Evolutionary conservation across 768 basidiomycete species (phyloP).

Genomic region (Amanita pseudoporphyria): DNA sequence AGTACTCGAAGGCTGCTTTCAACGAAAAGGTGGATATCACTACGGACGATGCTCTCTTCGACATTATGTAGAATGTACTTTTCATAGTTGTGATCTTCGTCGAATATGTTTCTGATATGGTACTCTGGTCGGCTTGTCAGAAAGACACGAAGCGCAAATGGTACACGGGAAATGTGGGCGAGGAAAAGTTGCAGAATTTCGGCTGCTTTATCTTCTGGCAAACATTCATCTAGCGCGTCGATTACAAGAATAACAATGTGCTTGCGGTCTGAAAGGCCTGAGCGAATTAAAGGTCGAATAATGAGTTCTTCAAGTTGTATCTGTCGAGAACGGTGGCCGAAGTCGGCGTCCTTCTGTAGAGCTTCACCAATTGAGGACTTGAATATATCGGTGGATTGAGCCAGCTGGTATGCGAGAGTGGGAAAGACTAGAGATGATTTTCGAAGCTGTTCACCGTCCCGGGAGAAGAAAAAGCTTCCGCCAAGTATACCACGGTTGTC

Average conservation of each 20-base stretch:
- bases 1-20: too few species aligned
- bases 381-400: not conserved
- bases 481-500: not conserved
- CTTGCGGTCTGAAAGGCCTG: not conserved
- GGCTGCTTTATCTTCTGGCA: too few species aligned
- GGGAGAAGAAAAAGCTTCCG: conserved; percentile 7
- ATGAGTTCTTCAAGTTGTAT: not conserved
- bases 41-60: too few species aligned
- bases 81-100: too few species aligned
- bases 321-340: not conserved
- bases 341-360: not conserved
- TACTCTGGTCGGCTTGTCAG: too few species aligned
- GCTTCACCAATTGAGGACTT: not conserved
- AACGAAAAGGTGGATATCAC: too few species aligned
- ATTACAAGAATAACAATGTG: not conserved
- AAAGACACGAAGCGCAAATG: too few species aligned
- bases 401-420: conserved; percentile 5
- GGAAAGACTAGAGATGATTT: not conserved
- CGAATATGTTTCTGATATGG: too few species aligned
- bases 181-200: too few species aligned
- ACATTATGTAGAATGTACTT: too few species aligned
- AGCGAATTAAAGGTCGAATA: not conserved
- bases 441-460: not conserved
- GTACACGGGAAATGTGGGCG: too few species aligned
- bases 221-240: not conserved